phyloP scores from a whole-genome alignment of 768 basidiomycete species.

The Paxillus involutus region DNA sequence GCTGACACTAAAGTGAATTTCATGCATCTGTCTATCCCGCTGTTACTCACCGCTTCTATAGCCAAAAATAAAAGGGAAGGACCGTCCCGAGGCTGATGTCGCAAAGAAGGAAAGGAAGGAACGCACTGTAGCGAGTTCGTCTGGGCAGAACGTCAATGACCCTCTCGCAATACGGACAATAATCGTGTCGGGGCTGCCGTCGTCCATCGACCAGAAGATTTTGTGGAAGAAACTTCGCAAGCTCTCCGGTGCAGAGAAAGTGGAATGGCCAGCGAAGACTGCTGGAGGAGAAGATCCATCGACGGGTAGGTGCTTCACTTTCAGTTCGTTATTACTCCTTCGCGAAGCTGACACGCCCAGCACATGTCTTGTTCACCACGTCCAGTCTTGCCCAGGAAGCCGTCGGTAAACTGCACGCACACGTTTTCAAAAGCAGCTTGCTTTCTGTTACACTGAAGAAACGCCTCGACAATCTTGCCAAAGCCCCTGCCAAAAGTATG shows the following conservation, averaged over 20 bases:
- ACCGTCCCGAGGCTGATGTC: constrained; percentile 28
- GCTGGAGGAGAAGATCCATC: constrained; percentile 46
- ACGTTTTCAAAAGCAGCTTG: constrained; percentile 86
- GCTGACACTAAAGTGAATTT: constrained; percentile 70
- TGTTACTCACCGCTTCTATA: constrained; percentile 17
- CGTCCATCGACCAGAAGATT: constrained; percentile 56
- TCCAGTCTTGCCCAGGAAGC: constrained; percentile 70
- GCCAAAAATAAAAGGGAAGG: constrained; percentile 41
- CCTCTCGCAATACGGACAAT: constrained; percentile 84
- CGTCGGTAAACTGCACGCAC: constrained; percentile 81
- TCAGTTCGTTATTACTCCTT: not conserved
- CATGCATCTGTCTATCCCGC: no score
- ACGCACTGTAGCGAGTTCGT: constrained; percentile 34
- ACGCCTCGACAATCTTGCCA: constrained; percentile 67
- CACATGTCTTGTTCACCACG: constrained; percentile 71
- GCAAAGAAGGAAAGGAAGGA: constrained; percentile 42
- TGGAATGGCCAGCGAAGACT: constrained; percentile 63
- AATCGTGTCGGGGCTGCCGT: constrained; percentile 71
- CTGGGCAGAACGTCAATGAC: constrained; percentile 48
- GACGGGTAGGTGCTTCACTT: constrained; percentile 40
- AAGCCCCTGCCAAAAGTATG: constrained; percentile 36
- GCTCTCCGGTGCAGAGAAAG: constrained; percentile 69
- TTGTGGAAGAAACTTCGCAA: constrained; percentile 90
- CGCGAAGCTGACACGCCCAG: constrained; percentile 33
- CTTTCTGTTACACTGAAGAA: constrained; percentile 91